Conservation (phyloP, 2,329 filamentous ascomycete species). For the Coccinonectria pachysandricola region DNA sequence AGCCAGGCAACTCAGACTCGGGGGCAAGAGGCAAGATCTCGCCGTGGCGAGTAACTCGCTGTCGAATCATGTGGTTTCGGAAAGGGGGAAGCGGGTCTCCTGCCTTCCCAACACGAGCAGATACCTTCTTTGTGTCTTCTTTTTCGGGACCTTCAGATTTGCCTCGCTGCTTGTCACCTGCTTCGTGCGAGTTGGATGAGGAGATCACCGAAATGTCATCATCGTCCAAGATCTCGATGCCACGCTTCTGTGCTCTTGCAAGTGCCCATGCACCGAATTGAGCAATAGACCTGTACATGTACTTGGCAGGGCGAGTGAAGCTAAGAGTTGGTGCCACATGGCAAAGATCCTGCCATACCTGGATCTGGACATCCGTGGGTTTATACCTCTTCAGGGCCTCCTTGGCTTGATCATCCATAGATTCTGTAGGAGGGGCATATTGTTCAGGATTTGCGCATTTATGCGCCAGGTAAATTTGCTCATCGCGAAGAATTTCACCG, state of each 20-base stretch:
- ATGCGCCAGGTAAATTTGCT: constrained; percentile 91
- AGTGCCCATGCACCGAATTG: constrained; percentile 92
- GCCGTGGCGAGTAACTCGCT: constrained; percentile 72
- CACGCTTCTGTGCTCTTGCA: constrained; percentile 66
- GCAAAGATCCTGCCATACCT: constrained; percentile 93
- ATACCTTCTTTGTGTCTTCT: constrained; percentile 10
- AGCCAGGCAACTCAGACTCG: constrained; percentile 55
- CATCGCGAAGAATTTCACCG: constrained; percentile 80
- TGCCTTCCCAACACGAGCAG: constrained; percentile 61
- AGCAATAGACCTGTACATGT: constrained; percentile 86
- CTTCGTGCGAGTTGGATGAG: constrained; percentile 34
- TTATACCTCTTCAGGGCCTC: constrained; percentile 55
- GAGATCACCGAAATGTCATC: constrained; percentile 69
- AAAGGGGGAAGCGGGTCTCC: constrained; percentile 77
- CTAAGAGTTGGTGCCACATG: constrained; percentile 89
- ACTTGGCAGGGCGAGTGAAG: constrained; percentile 90
- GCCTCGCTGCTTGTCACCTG: constrained; percentile 13
- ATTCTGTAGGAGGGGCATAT: constrained; percentile 59
- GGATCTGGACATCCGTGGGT: constrained; percentile 84
- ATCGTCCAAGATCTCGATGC: constrained; percentile 74
- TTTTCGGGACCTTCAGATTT: constrained; percentile 1
- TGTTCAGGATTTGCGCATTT: constrained; percentile 77
- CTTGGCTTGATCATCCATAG: constrained; percentile 52
- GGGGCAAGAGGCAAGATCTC: constrained; percentile 58
- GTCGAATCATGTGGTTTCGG: constrained; percentile 80